Evolutionary conservation across 306 rosid species (phyloP).

Genomic region (Oxytropis ochrocephala): DNA sequence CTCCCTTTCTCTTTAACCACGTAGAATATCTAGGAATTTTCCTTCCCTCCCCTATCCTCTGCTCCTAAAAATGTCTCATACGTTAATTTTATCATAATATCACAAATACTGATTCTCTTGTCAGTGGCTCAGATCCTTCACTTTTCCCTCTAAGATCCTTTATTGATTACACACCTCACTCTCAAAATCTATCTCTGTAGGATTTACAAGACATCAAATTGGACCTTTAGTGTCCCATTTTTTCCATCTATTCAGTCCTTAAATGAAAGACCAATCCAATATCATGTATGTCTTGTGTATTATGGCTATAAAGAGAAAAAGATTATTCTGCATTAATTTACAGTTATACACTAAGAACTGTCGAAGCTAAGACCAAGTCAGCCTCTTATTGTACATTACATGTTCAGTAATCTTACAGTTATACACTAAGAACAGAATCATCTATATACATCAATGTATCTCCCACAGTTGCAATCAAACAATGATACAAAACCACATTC

Average conservation of each 20-base stretch:
- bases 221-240: not conserved
- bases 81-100: not conserved
- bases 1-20: not conserved
- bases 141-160: not conserved
- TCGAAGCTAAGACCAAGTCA: too few species aligned
- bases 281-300: not conserved
- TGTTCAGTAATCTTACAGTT: not conserved
- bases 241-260: not conserved
- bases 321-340: not conserved
- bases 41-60: not conserved
- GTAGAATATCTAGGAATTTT: not conserved
- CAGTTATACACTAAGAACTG: not conserved
- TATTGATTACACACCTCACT: not conserved
- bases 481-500: too few species aligned
- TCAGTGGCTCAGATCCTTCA: not conserved
- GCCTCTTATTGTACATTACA: not conserved
- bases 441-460: too few species aligned
- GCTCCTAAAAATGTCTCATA: not conserved
- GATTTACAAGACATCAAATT: not conserved
- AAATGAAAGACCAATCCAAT: not conserved
- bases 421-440: too few species aligned
- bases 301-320: not conserved
- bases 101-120: not conserved
- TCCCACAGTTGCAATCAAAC: too few species aligned
- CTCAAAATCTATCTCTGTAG: not conserved